Evolutionary conservation across 2,329 filamentous ascomycete species (phyloP).

Genomic region (Uncinocarpus reesii): DNA sequence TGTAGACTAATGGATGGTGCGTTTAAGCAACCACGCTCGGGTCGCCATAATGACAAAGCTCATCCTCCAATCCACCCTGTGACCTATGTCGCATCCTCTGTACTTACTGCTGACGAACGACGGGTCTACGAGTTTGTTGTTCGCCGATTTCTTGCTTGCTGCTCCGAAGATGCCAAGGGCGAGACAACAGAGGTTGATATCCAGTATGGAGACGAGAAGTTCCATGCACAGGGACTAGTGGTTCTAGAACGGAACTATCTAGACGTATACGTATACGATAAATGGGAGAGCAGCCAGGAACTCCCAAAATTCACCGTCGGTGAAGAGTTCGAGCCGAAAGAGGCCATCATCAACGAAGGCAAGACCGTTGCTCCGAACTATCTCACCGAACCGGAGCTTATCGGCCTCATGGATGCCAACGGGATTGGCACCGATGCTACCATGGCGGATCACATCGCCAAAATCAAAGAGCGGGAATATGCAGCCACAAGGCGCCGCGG

Average conservation of each 20-base stretch:
- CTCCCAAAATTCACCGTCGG: slow-evolving; percentile 69
- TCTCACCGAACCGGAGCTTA: slow-evolving; percentile 88
- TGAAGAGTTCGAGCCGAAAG: slow-evolving; percentile 75
- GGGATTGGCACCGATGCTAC: slow-evolving; percentile 97
- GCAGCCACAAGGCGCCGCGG: slow-evolving; percentile 55
- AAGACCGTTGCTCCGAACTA: slow-evolving; percentile 76
- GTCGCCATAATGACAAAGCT: slow-evolving; percentile 86
- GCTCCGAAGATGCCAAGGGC: slow-evolving; percentile 85
- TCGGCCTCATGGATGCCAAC: slow-evolving; percentile 95
- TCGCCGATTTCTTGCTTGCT: slow-evolving; percentile 86
- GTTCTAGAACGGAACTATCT: slow-evolving; percentile 87
- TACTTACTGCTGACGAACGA: slow-evolving; percentile 55
- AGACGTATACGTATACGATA: slow-evolving; percentile 92
- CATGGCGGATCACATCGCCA: slow-evolving; percentile 97
- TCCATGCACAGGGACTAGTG: slow-evolving; percentile 70
- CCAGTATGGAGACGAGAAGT: slow-evolving; percentile 69
- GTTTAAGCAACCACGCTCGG: slow-evolving; percentile 71
- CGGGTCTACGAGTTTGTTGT: slow-evolving; percentile 87
- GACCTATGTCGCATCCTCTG: slow-evolving; percentile 58
- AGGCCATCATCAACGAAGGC: slow-evolving; percentile 83
- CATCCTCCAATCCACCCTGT: slow-evolving; percentile 96
- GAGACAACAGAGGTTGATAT: slow-evolving; percentile 77
- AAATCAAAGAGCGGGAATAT: slow-evolving; percentile 84
- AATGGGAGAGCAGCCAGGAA: slow-evolving; percentile 79
- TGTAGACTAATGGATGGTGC: slow-evolving; percentile 58